Percentiles rank a stretch among this genome's conserved stretches.
These are phyloP conservation scores for Zymoseptoria crescenta DNA, from an alignment of 2,329 filamentous ascomycete species.

Conservation along the genomic window DNA sequence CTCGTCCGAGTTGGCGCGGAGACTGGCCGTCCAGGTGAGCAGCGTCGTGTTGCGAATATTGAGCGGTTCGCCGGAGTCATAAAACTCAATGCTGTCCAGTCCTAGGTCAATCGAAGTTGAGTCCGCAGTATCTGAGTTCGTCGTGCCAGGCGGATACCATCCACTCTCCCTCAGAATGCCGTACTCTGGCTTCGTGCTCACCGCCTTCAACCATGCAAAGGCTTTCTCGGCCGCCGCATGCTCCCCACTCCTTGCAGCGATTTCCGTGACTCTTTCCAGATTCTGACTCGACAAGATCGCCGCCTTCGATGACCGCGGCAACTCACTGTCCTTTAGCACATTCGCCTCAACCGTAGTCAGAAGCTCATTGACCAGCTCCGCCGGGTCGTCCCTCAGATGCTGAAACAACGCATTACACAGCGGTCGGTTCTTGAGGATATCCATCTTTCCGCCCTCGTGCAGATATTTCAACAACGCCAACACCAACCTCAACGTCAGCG, in stretches of 20 bases:
- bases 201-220: constrained; percentile 65
- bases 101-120: constrained; percentile 44
- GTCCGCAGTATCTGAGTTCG: constrained; percentile 30
- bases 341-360: constrained; percentile 61
- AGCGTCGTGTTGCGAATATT: constrained; percentile 73
- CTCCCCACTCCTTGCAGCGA: constrained; percentile 50
- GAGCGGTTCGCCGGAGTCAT: constrained; percentile 49
- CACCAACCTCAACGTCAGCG: constrained; percentile 74
- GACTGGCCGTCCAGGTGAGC: constrained; percentile 66
- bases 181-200: constrained; percentile 65
- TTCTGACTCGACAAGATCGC: constrained; percentile 36
- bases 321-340: constrained; percentile 65
- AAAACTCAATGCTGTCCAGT: constrained; percentile 62
- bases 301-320: constrained; percentile 63
- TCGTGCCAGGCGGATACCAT: constrained; percentile 65
- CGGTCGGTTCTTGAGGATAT: constrained; percentile 69
- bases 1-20: constrained; percentile 75
- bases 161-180: constrained; percentile 72
- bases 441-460: constrained; percentile 66
- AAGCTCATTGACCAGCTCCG: constrained; percentile 66
- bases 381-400: constrained; percentile 68
- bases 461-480: constrained; percentile 72
- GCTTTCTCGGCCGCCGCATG: constrained; percentile 59
- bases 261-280: constrained; percentile 35
- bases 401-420: constrained; percentile 65